phyloP scores from a whole-genome alignment of 371 early-diverging fungal genomes.

The Syncephalis fuscata region DNA sequence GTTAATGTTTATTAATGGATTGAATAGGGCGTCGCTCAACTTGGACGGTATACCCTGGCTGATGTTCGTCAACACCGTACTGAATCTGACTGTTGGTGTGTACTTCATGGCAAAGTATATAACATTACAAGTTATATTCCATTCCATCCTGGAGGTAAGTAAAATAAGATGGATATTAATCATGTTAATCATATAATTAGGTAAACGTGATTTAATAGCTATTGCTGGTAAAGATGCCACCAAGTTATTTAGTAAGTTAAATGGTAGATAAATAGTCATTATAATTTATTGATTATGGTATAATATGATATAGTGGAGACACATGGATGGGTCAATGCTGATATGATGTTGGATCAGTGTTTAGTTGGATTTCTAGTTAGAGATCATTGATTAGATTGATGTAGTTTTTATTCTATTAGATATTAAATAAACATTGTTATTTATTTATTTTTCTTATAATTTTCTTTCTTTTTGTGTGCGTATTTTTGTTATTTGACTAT shows the following conservation, averaged over 20 bases:
- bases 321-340: slow-evolving; percentile 91
- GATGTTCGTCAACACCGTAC: slow-evolving; percentile 68
- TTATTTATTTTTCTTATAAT: too few species aligned
- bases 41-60: slow-evolving; percentile 45
- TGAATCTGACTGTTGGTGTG: slow-evolving; percentile 84
- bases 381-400: too few species aligned
- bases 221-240: slow-evolving; percentile 93
- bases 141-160: slow-evolving; percentile 88
- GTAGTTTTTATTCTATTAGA: too few species aligned
- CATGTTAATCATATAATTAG: slow-evolving; percentile 3
- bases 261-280: neutral
- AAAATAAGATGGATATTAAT: neutral
- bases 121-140: slow-evolving; percentile 88
- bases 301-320: slow-evolving; percentile 34
- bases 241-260: slow-evolving; percentile 59
- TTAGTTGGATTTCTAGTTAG: slow-evolving; percentile 52
- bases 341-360: slow-evolving; percentile 67
- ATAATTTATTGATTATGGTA: neutral
- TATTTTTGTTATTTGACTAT: too few species aligned
- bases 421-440: too few species aligned
- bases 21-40: slow-evolving; percentile 27
- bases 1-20: too few species aligned
- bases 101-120: slow-evolving; percentile 82
- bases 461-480: too few species aligned
- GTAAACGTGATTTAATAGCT: slow-evolving; percentile 70